Evolutionary conservation across 2,329 filamentous ascomycete genomes (phyloP), one percentile per base, ranked within the genome.

Genomic region (Penicillium capsulatum): DNA sequence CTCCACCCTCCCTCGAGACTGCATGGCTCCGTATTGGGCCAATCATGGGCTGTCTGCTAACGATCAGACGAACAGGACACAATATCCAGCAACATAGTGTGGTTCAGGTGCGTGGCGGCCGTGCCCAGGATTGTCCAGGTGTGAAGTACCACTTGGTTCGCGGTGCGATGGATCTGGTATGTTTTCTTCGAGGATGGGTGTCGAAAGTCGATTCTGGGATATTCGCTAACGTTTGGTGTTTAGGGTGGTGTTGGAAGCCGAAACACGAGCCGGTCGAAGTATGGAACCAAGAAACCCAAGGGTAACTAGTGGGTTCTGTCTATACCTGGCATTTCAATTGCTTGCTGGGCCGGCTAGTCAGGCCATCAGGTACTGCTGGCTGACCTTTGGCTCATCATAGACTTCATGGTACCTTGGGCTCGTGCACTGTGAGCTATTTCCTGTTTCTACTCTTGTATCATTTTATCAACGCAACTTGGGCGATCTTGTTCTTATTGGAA

Each of bases 41-140:
- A n/a, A n/a, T n/a, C n/a, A n/a, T n/a, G n/a, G n/a, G n/a, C n/a
- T n/a, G n/a, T n/a, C n/a, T n/a, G n/a, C n/a, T n/a, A n/a, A n/a
- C n/a, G n/a, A n/a, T n/a, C n/a, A n/a, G n/a, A n/a, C n/a, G n/a
- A n/a, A n/a, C n/a, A n/a, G n/a, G n/a, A n/a, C 92, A 98, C 71
- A 98, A 97, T 68, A 90, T 97, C 52, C 91, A 97, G 75, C 92
- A 97, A 76, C 94, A 98, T 74, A 94, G 86, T 57, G 92, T 98
- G 32, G 92, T 98, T 40, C 74, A 97, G 52, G 90, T 98, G n/a
- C 77, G 92, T 52, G 92, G 92, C 42, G 92, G 92, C 2, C 77
- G 92, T 63, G 82, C 81, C 50, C 92, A 97, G 77, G 92, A 98
- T 81, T 98, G 92, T 72, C 92, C 92, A 46, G 92, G 92, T 82